Base-by-base conservation (phyloP, 768 basidiomycete species). In the Hydnum rufescens region DNA sequence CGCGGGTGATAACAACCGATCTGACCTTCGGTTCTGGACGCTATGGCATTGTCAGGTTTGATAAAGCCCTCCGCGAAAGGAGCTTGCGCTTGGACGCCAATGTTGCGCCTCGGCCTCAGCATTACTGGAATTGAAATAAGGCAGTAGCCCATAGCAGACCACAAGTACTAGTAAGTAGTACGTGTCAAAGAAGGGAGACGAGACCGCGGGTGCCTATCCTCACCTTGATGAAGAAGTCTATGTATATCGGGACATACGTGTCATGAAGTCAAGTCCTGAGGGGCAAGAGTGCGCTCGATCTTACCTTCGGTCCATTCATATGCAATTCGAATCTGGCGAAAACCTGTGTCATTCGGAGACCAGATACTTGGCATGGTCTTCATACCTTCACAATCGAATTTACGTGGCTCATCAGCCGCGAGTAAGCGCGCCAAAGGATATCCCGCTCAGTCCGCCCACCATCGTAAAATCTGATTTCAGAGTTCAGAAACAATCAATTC, bases 91-190 rank as follows among this genome's bases (percentile, higher is more conserved):
- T 60, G 62, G 6, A 61, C 47, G 23, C 55, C 59, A 5, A 64
- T 56, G 5, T 66, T 68, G 23, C 69, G 68, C 13, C 65, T 69
- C 18, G 78, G 70, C 0, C 80, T 83, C 59, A 84, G 77, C 34
- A 93, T 68, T 19, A 93, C 72, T 0, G 92, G 93, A 1, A 96
- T 80, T 4, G 89, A 85, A 61, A 97, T 96, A 22, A 96, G 72
- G 3, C 73, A 74, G 64, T 96, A 97, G 0, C 93, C 93, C 3
- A 78, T 80, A 1, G 90, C 90, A 5, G 84, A 88, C 92, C 89
- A 95, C 5, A 86, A 67, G 63, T 95, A 96, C 64, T 47, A 28
- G 8, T 8, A 25, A 26, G 26, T 28, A 47, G 44, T 25, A 47
- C 25, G 25, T 16, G 13, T 13, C 44, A 47, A 47, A 47, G 13